Evolutionary conservation across 108 stramenopile genomes (phyloP).

Genomic region (Nannochloropsis granulata): DNA sequence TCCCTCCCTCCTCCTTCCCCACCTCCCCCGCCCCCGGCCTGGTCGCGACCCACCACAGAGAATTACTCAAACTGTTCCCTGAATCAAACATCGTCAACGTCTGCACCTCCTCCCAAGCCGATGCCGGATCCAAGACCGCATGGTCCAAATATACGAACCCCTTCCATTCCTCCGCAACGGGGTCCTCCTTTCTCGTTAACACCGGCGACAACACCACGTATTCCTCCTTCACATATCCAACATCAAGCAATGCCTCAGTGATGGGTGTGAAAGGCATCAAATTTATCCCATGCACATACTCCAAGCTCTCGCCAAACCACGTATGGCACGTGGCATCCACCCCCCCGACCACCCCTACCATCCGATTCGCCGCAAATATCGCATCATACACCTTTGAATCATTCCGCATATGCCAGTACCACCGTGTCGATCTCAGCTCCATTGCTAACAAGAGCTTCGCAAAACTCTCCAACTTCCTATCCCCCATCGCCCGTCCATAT

Average conservation of each 20-base stretch:
- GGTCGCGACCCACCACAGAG: slow-evolving; percentile 36
- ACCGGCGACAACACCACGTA: slow-evolving; percentile 28
- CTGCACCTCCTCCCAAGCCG: slow-evolving; percentile 22
- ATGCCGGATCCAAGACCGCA: slow-evolving; percentile 19
- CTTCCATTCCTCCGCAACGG: slow-evolving; percentile 1
- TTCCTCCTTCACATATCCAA: slow-evolving; percentile 17
- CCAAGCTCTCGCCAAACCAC: slow-evolving; percentile 22
- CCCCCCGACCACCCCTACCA: slow-evolving; percentile 41
- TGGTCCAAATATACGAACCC: slow-evolving; percentile 18
- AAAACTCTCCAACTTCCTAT: slow-evolving; percentile 4
- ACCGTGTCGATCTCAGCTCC: not conserved
- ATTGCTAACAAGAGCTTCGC: not conserved
- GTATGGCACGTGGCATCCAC: slow-evolving; percentile 32
- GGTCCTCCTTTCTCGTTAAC: not conserved
- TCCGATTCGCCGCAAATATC: slow-evolving; percentile 27
- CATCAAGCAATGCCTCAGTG: slow-evolving; percentile 22
- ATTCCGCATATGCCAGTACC: not conserved
- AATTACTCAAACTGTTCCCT: slow-evolving; percentile 36
- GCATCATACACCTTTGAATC: slow-evolving; percentile 25
- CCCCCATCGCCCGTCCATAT: slow-evolving; percentile 56
- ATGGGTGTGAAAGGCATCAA: slow-evolving; percentile 41
- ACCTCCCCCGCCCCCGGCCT: not conserved
- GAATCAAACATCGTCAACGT: slow-evolving; percentile 15
- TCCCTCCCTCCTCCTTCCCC: not conserved
- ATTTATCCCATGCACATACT: slow-evolving; percentile 38